Conservation (phyloP, 441 rosid species). For the Arabidopsis hybrid region DNA sequence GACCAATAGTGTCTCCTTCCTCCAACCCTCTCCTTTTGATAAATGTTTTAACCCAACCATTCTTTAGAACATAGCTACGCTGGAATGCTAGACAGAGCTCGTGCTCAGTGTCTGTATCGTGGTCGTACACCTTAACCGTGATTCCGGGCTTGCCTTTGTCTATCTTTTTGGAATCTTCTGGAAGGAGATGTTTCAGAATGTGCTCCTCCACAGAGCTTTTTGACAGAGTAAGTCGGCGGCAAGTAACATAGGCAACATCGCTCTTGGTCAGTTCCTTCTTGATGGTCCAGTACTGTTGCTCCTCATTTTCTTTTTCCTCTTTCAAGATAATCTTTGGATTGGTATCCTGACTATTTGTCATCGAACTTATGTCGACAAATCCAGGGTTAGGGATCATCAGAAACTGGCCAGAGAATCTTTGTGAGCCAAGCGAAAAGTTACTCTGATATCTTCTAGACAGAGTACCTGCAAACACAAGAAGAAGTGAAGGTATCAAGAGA, state of each 20-base stretch:
- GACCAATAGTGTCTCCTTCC: not conserved
- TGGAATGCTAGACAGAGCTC: not conserved
- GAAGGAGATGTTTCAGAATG: conserved; percentile 4
- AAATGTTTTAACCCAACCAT: not conserved
- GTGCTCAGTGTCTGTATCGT: not conserved
- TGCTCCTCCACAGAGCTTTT: conserved; percentile 8
- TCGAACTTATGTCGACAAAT: not conserved
- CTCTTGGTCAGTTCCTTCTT: not conserved
- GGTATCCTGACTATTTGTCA: not conserved
- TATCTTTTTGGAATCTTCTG: not conserved
- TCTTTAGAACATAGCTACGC: not conserved
- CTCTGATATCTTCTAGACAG: not conserved
- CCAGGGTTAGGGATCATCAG: conserved; percentile 5
- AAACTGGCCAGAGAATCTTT: conserved; percentile 1
- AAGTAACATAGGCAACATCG: not conserved
- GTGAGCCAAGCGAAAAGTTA: conserved; percentile 1
- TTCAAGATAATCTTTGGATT: not conserved
- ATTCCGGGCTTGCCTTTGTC: not conserved
- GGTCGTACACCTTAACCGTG: conserved; percentile 9
- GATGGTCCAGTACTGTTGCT: conserved; percentile 3
- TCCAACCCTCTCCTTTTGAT: not conserved
- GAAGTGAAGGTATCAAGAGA: not conserved
- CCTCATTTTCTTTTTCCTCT: conserved; percentile 1
- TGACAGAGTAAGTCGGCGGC: not conserved
- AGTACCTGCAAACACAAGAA: not conserved